Evolutionary conservation across 1,139 yeast species (phyloP).

Genomic region (Geotrichum klebahnii): DNA sequence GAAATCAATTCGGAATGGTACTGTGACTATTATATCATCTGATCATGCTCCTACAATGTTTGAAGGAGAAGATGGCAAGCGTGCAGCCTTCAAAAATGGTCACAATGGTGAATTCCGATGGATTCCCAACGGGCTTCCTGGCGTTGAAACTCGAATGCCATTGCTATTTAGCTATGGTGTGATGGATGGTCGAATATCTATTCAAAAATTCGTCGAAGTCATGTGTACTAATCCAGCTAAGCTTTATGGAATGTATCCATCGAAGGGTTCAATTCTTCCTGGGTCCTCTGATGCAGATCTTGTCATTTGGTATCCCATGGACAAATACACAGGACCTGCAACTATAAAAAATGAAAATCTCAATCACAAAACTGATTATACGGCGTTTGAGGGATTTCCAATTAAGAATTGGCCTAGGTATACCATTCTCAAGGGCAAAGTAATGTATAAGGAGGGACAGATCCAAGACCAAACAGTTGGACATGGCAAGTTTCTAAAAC

Average conservation of each 20-base stretch:
- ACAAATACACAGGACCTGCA: constrained; percentile 33
- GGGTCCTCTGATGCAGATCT: constrained; percentile 46
- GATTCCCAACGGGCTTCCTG: constrained; percentile 48
- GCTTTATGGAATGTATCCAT: constrained; percentile 38
- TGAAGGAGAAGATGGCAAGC: constrained; percentile 41
- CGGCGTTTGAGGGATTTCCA: constrained; percentile 46
- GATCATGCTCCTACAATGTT: constrained; percentile 49
- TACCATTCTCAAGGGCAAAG: constrained; percentile 43
- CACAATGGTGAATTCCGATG: constrained; percentile 41
- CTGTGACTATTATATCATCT: constrained; percentile 46
- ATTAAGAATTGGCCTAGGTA: constrained; percentile 48
- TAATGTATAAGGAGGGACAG: constrained; percentile 36
- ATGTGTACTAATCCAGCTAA: constrained; percentile 46
- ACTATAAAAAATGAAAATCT: constrained; percentile 40
- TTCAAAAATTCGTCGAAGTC: constrained; percentile 45
- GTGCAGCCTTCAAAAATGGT: constrained; percentile 35
- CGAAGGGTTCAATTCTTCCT: constrained; percentile 42
- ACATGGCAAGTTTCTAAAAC: constrained; percentile 11
- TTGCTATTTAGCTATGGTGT: constrained; percentile 45
- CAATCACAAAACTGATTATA: constrained; percentile 46
- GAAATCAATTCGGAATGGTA: constrained; percentile 46
- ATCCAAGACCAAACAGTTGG: constrained; percentile 32
- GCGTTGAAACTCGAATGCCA: constrained; percentile 48
- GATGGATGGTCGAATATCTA: constrained; percentile 42
- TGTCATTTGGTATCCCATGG: constrained; percentile 46